These are phyloP conservation scores for Endocarpon pusillum DNA, from an alignment of 495 filamentous ascomycete genomes.

Conservation along the genomic window DNA sequence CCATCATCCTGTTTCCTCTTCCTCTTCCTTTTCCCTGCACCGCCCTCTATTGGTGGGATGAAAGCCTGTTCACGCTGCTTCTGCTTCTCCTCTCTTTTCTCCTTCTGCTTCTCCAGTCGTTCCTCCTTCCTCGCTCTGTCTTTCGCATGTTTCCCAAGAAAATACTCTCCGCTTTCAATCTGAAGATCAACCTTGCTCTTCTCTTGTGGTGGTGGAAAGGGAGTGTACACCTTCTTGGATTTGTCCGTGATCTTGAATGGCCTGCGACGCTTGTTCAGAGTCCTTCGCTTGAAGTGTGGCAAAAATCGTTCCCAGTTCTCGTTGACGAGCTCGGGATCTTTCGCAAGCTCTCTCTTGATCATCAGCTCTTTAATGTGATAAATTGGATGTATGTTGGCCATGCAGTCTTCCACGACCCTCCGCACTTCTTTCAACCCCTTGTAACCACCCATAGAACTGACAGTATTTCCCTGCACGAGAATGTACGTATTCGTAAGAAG, in stretches of 20 bases:
- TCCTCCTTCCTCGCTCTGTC: slow-evolving; percentile 65
- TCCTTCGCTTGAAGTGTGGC: slow-evolving; percentile 95
- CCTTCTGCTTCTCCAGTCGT: slow-evolving; percentile 59
- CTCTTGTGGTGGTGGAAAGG: slow-evolving; percentile 56
- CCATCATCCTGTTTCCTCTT: slow-evolving; percentile 43
- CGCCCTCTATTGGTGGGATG: slow-evolving; percentile 61
- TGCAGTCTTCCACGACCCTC: slow-evolving; percentile 81
- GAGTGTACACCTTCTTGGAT: slow-evolving; percentile 82
- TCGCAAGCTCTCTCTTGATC: slow-evolving; percentile 96
- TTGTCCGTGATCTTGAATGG: slow-evolving; percentile 87
- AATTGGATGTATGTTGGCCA: slow-evolving; percentile 87
- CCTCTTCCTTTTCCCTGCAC: slow-evolving; percentile 28
- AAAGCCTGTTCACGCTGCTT: slow-evolving; percentile 71
- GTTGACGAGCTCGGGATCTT: slow-evolving; percentile 70
- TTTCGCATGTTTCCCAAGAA: slow-evolving; percentile 80
- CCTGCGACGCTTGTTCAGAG: slow-evolving; percentile 62
- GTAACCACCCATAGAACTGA: slow-evolving; percentile 75
- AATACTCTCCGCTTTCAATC: slow-evolving; percentile 96
- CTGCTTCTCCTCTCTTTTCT: slow-evolving; percentile 79
- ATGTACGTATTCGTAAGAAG: slow-evolving; percentile 90
- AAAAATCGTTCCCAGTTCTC: slow-evolving; percentile 95
- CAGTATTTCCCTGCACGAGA: slow-evolving; percentile 93
- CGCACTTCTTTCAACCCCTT: slow-evolving; percentile 90
- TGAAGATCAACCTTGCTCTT: slow-evolving; percentile 97
- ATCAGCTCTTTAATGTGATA: slow-evolving; percentile 97